Conservation (phyloP, 331 rosid species). For the Malus hybrid region DNA sequence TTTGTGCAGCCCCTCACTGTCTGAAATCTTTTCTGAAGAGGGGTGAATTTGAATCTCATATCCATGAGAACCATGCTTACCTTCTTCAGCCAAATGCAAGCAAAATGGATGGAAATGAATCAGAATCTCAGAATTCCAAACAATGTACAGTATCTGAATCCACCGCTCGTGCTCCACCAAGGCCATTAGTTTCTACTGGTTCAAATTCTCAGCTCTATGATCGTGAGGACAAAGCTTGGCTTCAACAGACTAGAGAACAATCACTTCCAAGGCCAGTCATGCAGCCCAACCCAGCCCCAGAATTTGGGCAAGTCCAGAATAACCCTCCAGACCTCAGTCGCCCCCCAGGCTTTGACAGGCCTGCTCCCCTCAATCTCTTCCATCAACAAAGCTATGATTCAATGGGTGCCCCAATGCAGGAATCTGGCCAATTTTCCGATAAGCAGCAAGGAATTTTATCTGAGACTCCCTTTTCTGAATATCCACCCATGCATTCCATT, state of each 20-base stretch:
- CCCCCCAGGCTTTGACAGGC: constrained; percentile 48
- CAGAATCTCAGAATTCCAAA: constrained; percentile 70
- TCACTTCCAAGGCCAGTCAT: constrained; percentile 51
- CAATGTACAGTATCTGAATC: constrained; percentile 76
- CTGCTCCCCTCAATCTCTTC: constrained; percentile 57
- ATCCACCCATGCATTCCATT: constrained; percentile 58
- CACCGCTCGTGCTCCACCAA: constrained; percentile 56
- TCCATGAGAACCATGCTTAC: constrained; percentile 62
- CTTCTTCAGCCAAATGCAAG: constrained; percentile 72
- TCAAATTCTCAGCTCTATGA: constrained; percentile 73
- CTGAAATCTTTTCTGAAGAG: constrained; percentile 82
- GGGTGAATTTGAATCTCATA: constrained; percentile 82
- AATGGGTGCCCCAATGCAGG: constrained; percentile 51
- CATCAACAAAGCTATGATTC: constrained; percentile 70
- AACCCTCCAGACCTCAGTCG: constrained; percentile 40
- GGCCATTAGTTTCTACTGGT: constrained; percentile 72
- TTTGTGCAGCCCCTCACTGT: constrained; percentile 98
- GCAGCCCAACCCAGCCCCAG: constrained; percentile 43
- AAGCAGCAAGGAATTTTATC: constrained; percentile 61
- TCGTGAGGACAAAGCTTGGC: constrained; percentile 67
- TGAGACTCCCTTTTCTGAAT: constrained; percentile 55
- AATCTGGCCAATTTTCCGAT: constrained; percentile 55
- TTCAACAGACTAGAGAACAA: constrained; percentile 69
- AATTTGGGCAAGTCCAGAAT: constrained; percentile 54
- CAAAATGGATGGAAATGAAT: constrained; percentile 78